A percentile compares a stretch with the other conserved stretches of the same genome.
Conservation (phyloP, 805 yeast genomes). For the Wickerhamiella galacta region DNA sequence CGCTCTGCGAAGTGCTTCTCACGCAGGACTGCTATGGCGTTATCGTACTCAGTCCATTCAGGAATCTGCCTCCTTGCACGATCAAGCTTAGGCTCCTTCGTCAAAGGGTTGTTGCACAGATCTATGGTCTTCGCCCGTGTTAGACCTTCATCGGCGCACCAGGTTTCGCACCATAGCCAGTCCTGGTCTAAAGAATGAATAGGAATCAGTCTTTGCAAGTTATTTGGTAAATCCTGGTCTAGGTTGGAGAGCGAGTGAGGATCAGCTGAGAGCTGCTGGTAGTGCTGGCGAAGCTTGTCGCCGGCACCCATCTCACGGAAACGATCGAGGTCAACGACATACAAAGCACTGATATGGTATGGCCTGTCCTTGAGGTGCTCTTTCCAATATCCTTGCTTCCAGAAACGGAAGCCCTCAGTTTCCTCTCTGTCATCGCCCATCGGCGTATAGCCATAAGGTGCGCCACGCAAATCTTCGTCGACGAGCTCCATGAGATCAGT, state of each 20-base stretch:
- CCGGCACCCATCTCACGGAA: slow-evolving; percentile 61
- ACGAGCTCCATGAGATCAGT: slow-evolving; percentile 55
- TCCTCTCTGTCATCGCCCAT: slow-evolving; percentile 69
- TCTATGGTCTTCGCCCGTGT: slow-evolving; percentile 61
- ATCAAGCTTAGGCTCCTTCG: slow-evolving; percentile 63
- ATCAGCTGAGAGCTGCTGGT: slow-evolving; percentile 66
- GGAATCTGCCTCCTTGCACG: slow-evolving; percentile 61
- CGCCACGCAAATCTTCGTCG: slow-evolving; percentile 54
- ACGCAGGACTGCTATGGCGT: slow-evolving; percentile 27
- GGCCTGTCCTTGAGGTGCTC: slow-evolving; percentile 38
- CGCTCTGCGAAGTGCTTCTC: slow-evolving; percentile 4
- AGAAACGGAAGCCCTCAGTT: slow-evolving; percentile 74
- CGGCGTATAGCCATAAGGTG: slow-evolving; percentile 76
- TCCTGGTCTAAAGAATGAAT: slow-evolving; percentile 63
- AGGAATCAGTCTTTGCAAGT: slow-evolving; percentile 49
- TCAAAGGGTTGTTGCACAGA: slow-evolving; percentile 67
- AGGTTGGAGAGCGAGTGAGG: slow-evolving; percentile 63
- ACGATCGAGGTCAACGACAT: slow-evolving; percentile 54
- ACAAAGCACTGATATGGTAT: slow-evolving; percentile 74
- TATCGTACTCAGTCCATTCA: slow-evolving; percentile 59
- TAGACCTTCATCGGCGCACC: slow-evolving; percentile 59
- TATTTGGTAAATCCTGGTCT: slow-evolving; percentile 90
- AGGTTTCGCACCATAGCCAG: slow-evolving; percentile 89
- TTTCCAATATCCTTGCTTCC: slow-evolving; percentile 91
- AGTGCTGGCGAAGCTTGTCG: slow-evolving; percentile 64